Percentiles rank a stretch among this genome's conserved stretches.
Conservation (phyloP, 2,329 filamentous ascomycete species). For the Leptographium lundbergii region DNA sequence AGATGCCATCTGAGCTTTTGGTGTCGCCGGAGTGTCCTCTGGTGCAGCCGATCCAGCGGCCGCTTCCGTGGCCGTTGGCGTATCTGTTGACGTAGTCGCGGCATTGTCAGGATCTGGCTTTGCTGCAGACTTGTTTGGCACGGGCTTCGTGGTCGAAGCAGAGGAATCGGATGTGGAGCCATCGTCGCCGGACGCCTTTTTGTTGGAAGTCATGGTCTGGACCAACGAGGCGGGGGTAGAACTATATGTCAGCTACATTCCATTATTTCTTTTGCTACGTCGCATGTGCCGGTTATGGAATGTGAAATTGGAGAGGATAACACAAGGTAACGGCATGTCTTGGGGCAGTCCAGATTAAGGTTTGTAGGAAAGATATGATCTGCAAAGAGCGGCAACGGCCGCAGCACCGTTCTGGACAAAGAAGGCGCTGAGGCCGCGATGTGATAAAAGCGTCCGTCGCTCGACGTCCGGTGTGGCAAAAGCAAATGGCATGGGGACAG, state of each 20-base stretch:
- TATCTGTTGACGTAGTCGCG: not conserved
- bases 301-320: not conserved
- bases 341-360: not conserved
- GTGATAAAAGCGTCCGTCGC: not conserved
- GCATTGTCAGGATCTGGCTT: slow-evolving; percentile 13
- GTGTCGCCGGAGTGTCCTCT: slow-evolving; percentile 11
- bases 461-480: not conserved
- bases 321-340: not conserved
- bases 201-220: slow-evolving; percentile 13
- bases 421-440: not conserved
- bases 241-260: slow-evolving; percentile 3
- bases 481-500: not conserved
- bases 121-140: slow-evolving; percentile 4
- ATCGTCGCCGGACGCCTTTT: slow-evolving; percentile 9
- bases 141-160: not conserved
- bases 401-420: not conserved
- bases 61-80: not conserved
- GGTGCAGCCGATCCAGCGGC: not conserved
- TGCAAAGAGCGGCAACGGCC: not conserved
- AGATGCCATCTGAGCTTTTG: slow-evolving; percentile 15
- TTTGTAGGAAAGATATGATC: not conserved
- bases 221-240: not conserved
- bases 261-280: not conserved
- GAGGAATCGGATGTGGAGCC: slow-evolving; percentile 6
- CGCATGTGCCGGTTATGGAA: not conserved